Percentiles rank a stretch among this genome's conserved stretches.
phyloP scores from a whole-genome alignment of 371 early-diverging fungal genomes.

The Rhizopus microsporus region DNA sequence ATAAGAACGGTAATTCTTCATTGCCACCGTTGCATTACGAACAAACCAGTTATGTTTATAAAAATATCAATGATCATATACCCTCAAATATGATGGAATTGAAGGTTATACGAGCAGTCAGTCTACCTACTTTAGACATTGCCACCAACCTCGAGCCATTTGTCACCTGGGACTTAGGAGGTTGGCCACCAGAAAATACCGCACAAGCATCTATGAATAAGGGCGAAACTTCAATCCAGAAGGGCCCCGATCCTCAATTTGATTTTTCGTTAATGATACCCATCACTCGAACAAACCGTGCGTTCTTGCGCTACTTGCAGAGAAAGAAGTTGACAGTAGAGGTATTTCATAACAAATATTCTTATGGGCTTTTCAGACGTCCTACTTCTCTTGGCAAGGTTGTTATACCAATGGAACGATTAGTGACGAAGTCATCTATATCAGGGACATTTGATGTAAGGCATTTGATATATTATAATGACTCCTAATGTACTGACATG shows the following conservation, averaged over 20 bases:
- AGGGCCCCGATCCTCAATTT: slow-evolving; percentile 58
- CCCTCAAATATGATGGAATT: slow-evolving; percentile 70
- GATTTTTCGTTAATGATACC: slow-evolving; percentile 55
- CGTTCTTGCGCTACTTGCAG: slow-evolving; percentile 67
- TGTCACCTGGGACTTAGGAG: slow-evolving; percentile 70
- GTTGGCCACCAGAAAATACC: slow-evolving; percentile 72
- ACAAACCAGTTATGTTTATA: slow-evolving; percentile 61
- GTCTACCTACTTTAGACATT: slow-evolving; percentile 58
- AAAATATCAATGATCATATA: slow-evolving; percentile 58
- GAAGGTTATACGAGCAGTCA: slow-evolving; percentile 54
- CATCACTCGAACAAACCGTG: slow-evolving; percentile 64
- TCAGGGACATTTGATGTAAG: slow-evolving; percentile 70
- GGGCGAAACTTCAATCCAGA: slow-evolving; percentile 64
- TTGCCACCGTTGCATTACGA: slow-evolving; percentile 63
- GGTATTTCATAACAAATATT: slow-evolving; percentile 66
- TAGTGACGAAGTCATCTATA: slow-evolving; percentile 68
- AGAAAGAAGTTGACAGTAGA: slow-evolving; percentile 70
- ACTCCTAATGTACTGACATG: slow-evolving; percentile 1
- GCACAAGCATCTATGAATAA: slow-evolving; percentile 58
- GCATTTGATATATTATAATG: neutral
- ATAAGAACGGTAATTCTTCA: slow-evolving; percentile 28
- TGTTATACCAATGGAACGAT: slow-evolving; percentile 52
- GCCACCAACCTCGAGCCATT: slow-evolving; percentile 62
- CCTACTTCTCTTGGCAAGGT: slow-evolving; percentile 67
- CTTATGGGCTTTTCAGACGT: slow-evolving; percentile 59